Evolutionary conservation across 768 basidiomycete genomes (phyloP), one percentile per base, ranked within the genome.

Genomic region (Terana coerulea): DNA sequence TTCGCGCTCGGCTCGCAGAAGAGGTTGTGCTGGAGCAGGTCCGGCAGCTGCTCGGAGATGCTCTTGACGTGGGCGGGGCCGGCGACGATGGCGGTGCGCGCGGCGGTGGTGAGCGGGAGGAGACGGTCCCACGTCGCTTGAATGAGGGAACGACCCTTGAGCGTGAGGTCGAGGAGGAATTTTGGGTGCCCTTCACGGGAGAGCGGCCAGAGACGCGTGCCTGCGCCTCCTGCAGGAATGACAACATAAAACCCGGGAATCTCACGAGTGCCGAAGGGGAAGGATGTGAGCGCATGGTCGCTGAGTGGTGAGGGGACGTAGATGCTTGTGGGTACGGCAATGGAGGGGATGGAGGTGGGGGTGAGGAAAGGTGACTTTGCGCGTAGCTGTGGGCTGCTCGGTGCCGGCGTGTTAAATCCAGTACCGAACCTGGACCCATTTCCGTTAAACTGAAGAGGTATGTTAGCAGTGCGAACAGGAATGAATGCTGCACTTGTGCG

Each of bases 111-210:
- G 26, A 93, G 79, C 12, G 90, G 90, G 30, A 93, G 65, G 31
- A 93, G 77, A 67, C 90, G 87, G 63, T 93, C 91, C 90, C 91
- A 93, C 3, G 90, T 93, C 3, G 89, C 88, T 63, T 93, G 90
- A 56, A 93, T 91, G 52, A 93, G 75, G 17, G 88, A 91, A 50
- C 90, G 81, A 25, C 91, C 91, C 65, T 87, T 87, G 47, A 91
- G 73, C 15, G 91, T 91, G 33, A 92, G 78, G 66, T 93, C 90
- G 36, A 93, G 81, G 28, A 93, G 77, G 69, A 93, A 93, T 66
- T 93, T 93, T 28, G 91, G 90, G 60, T 91, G 85, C 12, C 70
- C 76, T 67, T 92, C 88, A 48, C 91, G 83, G 19, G 90, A 93
- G 24, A 92, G 78, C 25, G 90, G 90, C 91, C 90, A 93, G 26